Percentiles rank a stretch among this genome's conserved stretches.
phyloP scores from a whole-genome alignment of 208 protist species.

The Leishmania martiniquensis region DNA sequence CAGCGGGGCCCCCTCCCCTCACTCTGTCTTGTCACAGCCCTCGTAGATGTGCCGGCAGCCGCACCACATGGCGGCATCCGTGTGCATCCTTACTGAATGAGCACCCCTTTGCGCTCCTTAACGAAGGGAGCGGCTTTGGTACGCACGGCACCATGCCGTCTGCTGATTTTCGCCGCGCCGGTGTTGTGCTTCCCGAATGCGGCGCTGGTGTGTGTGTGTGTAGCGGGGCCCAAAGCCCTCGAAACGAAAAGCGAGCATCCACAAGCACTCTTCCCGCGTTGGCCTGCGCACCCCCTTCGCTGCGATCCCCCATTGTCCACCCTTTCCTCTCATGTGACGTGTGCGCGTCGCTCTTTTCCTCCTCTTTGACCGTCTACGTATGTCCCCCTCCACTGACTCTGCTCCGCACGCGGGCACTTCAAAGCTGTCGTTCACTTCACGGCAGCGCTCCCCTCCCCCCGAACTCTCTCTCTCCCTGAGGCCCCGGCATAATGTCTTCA shows the following conservation, averaged over 20 bases:
- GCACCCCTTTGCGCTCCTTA: neutral
- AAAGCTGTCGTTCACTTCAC: slow-evolving; percentile 16
- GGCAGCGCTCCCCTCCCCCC: neutral
- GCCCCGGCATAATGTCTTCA: neutral
- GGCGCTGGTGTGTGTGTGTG: neutral
- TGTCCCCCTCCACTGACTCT: neutral
- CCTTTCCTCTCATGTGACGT: neutral
- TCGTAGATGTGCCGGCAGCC: neutral
- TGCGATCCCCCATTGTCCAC: neutral
- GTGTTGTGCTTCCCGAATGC: neutral
- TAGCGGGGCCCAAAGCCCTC: no score
- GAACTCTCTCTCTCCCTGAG: neutral
- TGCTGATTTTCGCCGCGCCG: neutral
- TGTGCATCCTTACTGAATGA: neutral
- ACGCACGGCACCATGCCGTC: neutral
- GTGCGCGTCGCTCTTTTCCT: neutral
- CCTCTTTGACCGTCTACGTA: neutral
- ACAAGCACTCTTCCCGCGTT: neutral
- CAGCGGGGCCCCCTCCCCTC: neutral
- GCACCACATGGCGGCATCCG: neutral
- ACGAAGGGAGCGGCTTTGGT: neutral
- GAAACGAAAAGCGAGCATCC: neutral
- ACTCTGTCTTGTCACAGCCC: neutral
- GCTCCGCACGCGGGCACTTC: neutral
- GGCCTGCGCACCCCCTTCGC: neutral